These are phyloP conservation scores for Globisporangium ultimum DNA, from an alignment of 352 stramenopile species.

Conservation along the genomic window DNA sequence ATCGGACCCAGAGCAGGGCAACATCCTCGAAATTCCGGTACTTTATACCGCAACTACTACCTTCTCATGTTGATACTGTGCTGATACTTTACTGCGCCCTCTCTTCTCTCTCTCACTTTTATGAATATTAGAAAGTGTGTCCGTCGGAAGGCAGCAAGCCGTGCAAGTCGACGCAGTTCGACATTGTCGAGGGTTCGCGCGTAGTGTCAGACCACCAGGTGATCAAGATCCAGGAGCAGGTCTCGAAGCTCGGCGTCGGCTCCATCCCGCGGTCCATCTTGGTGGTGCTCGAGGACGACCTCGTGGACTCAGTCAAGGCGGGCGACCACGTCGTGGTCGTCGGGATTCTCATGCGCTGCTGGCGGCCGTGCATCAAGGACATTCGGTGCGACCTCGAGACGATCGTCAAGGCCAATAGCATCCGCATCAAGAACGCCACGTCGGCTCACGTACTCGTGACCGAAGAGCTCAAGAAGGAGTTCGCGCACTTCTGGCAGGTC, in stretches of 20 bases:
- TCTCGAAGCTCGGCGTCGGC: constrained; percentile 88
- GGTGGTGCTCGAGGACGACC: constrained; percentile 91
- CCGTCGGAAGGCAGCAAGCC: constrained; percentile 44
- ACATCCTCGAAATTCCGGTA: constrained; percentile 82
- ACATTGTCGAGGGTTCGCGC: constrained; percentile 43
- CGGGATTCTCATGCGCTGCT: constrained; percentile 92
- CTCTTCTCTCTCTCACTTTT: neutral
- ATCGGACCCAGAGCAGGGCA: constrained; percentile 89
- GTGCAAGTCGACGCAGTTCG: constrained; percentile 82
- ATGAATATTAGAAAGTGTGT: constrained; percentile 42
- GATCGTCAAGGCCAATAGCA: constrained; percentile 79
- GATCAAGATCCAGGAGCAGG: constrained; percentile 96
- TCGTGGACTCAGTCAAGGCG: constrained; percentile 85
- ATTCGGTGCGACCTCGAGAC: constrained; percentile 90
- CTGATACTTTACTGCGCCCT: neutral
- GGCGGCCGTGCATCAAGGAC: constrained; percentile 73
- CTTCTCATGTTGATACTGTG: constrained; percentile 4
- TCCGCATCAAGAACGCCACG: constrained; percentile 62
- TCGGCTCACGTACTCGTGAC: constrained; percentile 62
- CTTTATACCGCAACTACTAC: too few species aligned
- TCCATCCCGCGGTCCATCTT: constrained; percentile 93
- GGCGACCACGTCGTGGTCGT: constrained; percentile 95
- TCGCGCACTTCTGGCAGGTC: constrained; percentile 87
- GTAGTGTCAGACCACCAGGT: constrained; percentile 85
- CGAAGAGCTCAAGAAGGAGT: constrained; percentile 86